Evolutionary conservation across 2,329 filamentous ascomycete genomes (phyloP).

Genomic region (Claviceps sp.): DNA sequence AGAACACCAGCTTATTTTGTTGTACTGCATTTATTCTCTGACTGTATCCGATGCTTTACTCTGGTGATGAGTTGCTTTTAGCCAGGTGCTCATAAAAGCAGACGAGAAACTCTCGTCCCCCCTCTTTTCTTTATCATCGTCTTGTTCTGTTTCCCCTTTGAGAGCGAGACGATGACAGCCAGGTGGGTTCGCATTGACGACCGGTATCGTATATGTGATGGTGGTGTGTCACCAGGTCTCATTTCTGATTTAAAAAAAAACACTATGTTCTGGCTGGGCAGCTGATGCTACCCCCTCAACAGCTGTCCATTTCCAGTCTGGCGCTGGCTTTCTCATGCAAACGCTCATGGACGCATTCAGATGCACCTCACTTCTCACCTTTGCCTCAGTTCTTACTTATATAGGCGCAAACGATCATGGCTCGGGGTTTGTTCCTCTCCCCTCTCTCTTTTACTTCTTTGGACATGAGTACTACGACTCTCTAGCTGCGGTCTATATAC

Average conservation of each 20-base stretch:
- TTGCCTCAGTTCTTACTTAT: conserved; percentile 4
- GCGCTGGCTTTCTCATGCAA: neutral
- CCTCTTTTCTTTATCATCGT: neutral
- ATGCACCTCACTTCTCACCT: neutral
- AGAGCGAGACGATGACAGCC: neutral
- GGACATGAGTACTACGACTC: neutral
- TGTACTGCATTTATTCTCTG: neutral
- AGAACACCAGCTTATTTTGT: neutral
- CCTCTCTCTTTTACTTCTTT: neutral
- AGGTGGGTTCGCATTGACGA: neutral
- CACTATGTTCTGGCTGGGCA: neutral
- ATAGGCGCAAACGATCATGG: neutral
- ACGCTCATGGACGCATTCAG: neutral
- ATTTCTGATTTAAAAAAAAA: neutral
- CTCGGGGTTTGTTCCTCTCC: neutral
- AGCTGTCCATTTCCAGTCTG: neutral
- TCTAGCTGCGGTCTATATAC: neutral
- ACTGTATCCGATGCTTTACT: neutral
- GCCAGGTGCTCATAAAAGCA: neutral
- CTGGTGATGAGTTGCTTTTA: neutral
- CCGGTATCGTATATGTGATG: neutral
- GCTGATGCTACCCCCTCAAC: neutral
- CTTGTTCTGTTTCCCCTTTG: neutral
- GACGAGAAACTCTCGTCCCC: no score
- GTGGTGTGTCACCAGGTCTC: neutral